Evolutionary conservation across 371 early-diverging fungal genomes (phyloP).

Genomic region (Mortierella sp.): DNA sequence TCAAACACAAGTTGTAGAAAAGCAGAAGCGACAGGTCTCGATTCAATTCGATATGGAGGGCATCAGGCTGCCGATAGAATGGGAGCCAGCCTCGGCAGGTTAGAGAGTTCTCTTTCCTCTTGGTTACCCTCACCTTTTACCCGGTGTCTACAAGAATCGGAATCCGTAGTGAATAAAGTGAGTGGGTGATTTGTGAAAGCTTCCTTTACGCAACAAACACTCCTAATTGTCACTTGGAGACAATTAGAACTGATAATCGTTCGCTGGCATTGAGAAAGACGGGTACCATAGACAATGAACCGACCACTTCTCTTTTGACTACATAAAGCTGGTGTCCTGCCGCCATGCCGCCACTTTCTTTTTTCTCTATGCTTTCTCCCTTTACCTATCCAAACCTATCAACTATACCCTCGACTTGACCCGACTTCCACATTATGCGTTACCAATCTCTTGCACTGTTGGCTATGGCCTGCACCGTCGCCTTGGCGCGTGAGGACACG

Average conservation of each 20-base stretch:
- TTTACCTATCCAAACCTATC: not conserved
- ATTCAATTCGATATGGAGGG: too few species aligned
- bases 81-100: not conserved
- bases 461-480: conserved; percentile 15
- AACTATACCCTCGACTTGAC: not conserved
- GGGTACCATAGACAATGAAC: not conserved
- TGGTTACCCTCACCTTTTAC: not conserved
- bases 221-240: not conserved
- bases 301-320: not conserved
- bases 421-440: conserved; percentile 13
- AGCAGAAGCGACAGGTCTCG: too few species aligned
- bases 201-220: not conserved
- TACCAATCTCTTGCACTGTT: conserved; percentile 21
- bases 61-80: too few species aligned
- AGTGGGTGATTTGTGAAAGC: too few species aligned
- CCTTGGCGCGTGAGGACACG: conserved; percentile 22
- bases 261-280: not conserved
- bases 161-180: too few species aligned
- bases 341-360: not conserved
- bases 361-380: not conserved
- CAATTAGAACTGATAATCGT: conserved; percentile 16
- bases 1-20: not conserved
- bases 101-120: not conserved
- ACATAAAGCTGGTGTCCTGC: not conserved
- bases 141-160: not conserved